phyloP scores from a whole-genome alignment of 2,329 filamentous ascomycete species.

The Ceratocystis papillata region DNA sequence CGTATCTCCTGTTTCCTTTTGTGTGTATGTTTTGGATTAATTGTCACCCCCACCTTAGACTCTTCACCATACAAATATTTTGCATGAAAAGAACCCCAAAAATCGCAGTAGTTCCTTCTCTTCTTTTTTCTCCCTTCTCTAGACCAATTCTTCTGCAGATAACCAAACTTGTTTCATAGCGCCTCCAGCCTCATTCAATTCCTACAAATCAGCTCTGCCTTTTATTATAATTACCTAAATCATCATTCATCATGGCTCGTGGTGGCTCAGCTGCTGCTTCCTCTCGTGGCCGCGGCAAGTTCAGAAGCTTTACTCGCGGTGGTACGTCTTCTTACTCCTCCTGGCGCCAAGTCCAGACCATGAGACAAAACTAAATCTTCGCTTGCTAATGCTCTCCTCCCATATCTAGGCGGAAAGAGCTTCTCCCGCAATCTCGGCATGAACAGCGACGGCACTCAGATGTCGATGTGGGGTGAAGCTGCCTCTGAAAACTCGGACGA shows the following conservation, averaged over 20 bases:
- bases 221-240: background rate
- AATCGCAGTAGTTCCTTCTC: background rate
- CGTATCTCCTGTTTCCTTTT: too few species aligned
- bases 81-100: background rate
- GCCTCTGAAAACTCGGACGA: conserved; percentile 31
- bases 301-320: conserved; percentile 84
- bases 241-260: conserved; percentile 34
- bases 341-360: conserved; percentile 25
- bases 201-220: background rate
- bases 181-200: background rate
- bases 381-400: conserved; percentile 23
- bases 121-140: background rate
- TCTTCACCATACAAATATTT: too few species aligned
- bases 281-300: conserved; percentile 78
- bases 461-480: conserved; percentile 61
- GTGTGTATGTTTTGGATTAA: too few species aligned
- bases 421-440: conserved; percentile 88
- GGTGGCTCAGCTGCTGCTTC: conserved; percentile 37
- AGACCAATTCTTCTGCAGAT: background rate
- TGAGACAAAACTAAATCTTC: background rate
- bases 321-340: conserved; percentile 43
- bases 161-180: too few species aligned
- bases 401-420: conserved; percentile 68
- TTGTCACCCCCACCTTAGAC: too few species aligned
- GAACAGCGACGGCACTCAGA: conserved; percentile 73